Percentiles rank a stretch among this genome's conserved stretches.
Conservation (phyloP, 768 basidiomycete species). For the Lactarius trivialis region DNA sequence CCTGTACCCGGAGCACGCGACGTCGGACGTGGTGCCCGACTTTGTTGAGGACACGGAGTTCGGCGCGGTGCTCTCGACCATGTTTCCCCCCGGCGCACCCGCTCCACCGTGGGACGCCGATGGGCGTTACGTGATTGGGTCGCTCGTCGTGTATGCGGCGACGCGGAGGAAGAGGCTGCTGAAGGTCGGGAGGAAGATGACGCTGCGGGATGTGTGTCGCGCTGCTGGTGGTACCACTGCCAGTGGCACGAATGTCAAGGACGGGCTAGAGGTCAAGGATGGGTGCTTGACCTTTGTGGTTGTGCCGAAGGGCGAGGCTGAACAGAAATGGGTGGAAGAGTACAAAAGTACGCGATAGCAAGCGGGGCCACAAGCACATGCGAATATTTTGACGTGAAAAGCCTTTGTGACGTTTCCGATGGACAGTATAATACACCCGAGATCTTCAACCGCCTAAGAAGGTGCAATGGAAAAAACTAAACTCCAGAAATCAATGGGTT, state of each 20-base stretch:
- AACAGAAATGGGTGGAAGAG: slow-evolving; percentile 81
- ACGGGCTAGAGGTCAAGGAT: slow-evolving; percentile 82
- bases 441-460: too few species aligned
- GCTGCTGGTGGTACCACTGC: slow-evolving; percentile 41
- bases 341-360: slow-evolving; percentile 55
- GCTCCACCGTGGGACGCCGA: slow-evolving; percentile 72
- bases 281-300: slow-evolving; percentile 77
- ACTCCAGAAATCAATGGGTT: background rate
- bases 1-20: slow-evolving; percentile 85
- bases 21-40: slow-evolving; percentile 80
- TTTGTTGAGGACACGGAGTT: slow-evolving; percentile 86
- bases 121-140: slow-evolving; percentile 55
- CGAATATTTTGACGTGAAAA: background rate
- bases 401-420: too few species aligned
- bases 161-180: slow-evolving; percentile 70
- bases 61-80: slow-evolving; percentile 61
- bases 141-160: slow-evolving; percentile 77
- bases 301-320: slow-evolving; percentile 66
- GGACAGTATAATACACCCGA: too few species aligned
- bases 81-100: slow-evolving; percentile 72
- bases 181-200: slow-evolving; percentile 90
- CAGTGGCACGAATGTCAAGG: slow-evolving; percentile 51
- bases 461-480: background rate
- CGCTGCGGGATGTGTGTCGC: slow-evolving; percentile 66
- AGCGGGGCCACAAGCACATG: background rate